A percentile compares a stretch with the other conserved stretches of the same genome.
Evolutionary conservation across 2,329 filamentous ascomycete genomes (phyloP).

Genomic region (Fusarium chuoi): DNA sequence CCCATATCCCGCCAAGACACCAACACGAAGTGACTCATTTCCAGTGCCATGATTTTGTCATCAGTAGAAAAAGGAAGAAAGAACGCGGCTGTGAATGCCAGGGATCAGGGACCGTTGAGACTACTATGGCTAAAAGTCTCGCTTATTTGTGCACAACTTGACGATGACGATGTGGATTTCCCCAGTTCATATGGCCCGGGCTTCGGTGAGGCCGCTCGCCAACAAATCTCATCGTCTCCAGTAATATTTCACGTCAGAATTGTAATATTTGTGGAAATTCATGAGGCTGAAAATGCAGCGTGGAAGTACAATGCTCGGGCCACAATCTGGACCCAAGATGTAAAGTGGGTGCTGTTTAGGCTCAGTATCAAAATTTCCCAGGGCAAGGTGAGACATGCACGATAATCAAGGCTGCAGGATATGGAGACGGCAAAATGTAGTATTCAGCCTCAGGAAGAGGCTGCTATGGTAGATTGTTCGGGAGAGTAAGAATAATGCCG

Average conservation of each 20-base stretch:
- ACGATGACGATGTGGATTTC: slow-evolving; percentile 10
- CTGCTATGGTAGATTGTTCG: slow-evolving; percentile 11
- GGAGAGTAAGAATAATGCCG: slow-evolving; percentile 20
- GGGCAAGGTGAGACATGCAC: slow-evolving; percentile 1
- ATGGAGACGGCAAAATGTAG: slow-evolving; percentile 20
- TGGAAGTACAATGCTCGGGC: neutral
- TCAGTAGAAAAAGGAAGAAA: neutral
- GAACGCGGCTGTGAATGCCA: slow-evolving; percentile 1
- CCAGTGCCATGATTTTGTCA: slow-evolving; percentile 23
- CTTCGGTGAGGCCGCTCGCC: slow-evolving; percentile 25
- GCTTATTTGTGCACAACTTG: slow-evolving; percentile 9
- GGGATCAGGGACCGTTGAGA: slow-evolving; percentile 22
- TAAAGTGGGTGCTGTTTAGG: slow-evolving; percentile 11
- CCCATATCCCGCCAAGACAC: slow-evolving; percentile 10
- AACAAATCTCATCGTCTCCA: neutral
- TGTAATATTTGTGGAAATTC: slow-evolving; percentile 4
- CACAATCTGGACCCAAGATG: neutral
- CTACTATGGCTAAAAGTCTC: slow-evolving; percentile 9
- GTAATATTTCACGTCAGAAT: neutral
- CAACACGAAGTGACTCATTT: slow-evolving; percentile 29
- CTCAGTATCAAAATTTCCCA: neutral
- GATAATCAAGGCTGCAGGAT: slow-evolving; percentile 16
- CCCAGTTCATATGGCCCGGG: neutral
- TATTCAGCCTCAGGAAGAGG: slow-evolving; percentile 24
- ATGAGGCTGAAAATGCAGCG: slow-evolving; percentile 25